Conservation (phyloP, 352 stramenopile species). For the Phytophthora brassicae region DNA sequence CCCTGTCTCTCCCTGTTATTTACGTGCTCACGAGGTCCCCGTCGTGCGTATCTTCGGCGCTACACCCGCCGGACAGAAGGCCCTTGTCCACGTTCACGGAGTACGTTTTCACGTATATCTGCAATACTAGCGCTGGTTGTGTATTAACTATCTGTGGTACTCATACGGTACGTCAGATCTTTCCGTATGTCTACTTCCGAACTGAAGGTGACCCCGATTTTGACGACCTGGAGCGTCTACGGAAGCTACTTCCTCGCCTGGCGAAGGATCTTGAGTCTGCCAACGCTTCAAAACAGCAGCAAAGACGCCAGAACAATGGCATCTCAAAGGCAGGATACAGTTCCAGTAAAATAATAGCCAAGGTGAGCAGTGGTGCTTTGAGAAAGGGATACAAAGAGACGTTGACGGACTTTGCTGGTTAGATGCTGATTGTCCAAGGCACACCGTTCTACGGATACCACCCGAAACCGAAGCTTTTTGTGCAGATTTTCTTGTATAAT, state of each 20-base stretch:
- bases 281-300: conserved; percentile 48
- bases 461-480: conserved; percentile 66
- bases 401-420: conserved; percentile 1
- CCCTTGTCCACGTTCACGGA: conserved; percentile 89
- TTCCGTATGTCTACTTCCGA: conserved; percentile 90
- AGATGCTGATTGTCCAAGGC: conserved; percentile 88
- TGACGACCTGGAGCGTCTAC: conserved; percentile 62
- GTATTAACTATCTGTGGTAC: neutral
- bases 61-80: conserved; percentile 89
- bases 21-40: conserved; percentile 66
- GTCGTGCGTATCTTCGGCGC: conserved; percentile 90
- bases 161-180: conserved; percentile 55
- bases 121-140: neutral
- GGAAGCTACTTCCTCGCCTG: conserved; percentile 61
- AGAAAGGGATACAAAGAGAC: neutral
- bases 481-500: conserved; percentile 91
- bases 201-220: conserved; percentile 62
- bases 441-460: conserved; percentile 92
- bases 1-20: conserved; percentile 66
- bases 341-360: conserved; percentile 55
- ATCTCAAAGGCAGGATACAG: neutral
- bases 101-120: conserved; percentile 34
- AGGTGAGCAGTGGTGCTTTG: conserved; percentile 38
- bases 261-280: conserved; percentile 71
- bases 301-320: conserved; percentile 23